Base-by-base conservation (phyloP, 306 rosid species). In the Fragaria ananassa region DNA sequence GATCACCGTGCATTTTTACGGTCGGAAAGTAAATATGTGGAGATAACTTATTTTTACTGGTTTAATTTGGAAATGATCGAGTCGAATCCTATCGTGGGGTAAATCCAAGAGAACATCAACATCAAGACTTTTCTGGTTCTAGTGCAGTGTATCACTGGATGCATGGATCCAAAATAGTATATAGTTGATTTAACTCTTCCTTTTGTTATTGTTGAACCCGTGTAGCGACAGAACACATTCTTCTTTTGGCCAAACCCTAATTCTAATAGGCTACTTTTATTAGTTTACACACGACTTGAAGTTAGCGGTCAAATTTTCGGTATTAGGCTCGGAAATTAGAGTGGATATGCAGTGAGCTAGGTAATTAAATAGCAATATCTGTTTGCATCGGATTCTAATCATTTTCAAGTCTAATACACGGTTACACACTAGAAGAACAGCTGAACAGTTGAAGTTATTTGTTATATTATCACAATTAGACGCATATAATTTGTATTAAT, bases 161-260 rank as follows among this genome's bases (percentile, higher is more conserved):
- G 44, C 49, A 34, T 34, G 34, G 18, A n/a, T 72, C 68, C 53
- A 73, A 73, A 72, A 57, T 41, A 44, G 13, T 4, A 14, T 5
- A 41, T 1, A 41, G 41, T 17, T 19, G 12, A 71, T 54, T 68
- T 10, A 13, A 13, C 44, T 41, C 44, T 41, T 45, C 23, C 35
- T 45, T 27, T 58, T 11, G 10, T 45, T 68, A 8, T 12, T 25
- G 18, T 45, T 31, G 34, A 54, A 21, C 50, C 65, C 66, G 76
- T 72, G 76, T 31, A 34, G 63, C 53, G 10, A 71, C 75, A 51
- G 75, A 71, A 34, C 42, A 10, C 29, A 50, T 49, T 21, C 4
- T 5, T 47, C 57, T 34, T 70, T 29, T 31, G 29, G 2, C 27
- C 44, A 70, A 72, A 72, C 67, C 54, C 68, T 39, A 72, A 8